These are phyloP conservation scores for Knufia petricola DNA, from an alignment of 2,329 filamentous ascomycete genomes.

Conservation along the genomic window DNA sequence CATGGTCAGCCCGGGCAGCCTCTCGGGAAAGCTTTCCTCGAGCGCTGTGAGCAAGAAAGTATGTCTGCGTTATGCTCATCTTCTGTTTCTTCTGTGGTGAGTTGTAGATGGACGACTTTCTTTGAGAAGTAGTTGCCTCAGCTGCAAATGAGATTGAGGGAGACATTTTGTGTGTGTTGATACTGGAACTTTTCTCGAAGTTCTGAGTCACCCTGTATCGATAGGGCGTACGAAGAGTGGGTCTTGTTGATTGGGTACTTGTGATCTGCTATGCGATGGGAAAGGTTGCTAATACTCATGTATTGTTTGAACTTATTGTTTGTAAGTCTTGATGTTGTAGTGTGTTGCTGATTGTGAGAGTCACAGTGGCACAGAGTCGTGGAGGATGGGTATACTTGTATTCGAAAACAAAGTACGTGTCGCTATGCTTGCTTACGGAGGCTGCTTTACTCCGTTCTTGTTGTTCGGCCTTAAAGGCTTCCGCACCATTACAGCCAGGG, in stretches of 20 bases:
- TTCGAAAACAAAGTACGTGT: conserved; percentile 2
- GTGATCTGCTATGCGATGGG: neutral
- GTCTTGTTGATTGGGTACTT: neutral
- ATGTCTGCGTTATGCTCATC: conserved; percentile 97
- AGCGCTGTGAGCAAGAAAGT: conserved; percentile 95
- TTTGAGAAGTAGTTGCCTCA: conserved; percentile 16
- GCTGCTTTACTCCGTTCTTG: too few relatives aligned
- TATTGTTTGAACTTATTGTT: neutral
- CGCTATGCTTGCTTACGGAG: too few relatives aligned
- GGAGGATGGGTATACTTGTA: conserved; percentile 6
- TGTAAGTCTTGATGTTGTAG: conserved; percentile 1
- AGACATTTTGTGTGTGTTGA: conserved; percentile 20
- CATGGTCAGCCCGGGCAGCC: conserved; percentile 82
- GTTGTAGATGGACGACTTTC: conserved; percentile 20
- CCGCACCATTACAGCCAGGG: too few relatives aligned
- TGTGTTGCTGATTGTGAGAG: neutral
- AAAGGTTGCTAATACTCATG: neutral
- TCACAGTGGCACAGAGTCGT: neutral
- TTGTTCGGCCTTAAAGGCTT: too few relatives aligned
- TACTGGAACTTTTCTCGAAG: neutral
- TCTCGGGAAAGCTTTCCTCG: conserved; percentile 90
- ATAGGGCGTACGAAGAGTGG: conserved; percentile 1
- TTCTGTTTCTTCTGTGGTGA: conserved; percentile 47
- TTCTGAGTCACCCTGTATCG: conserved; percentile 15
- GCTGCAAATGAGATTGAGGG: conserved; percentile 22